Conservation (phyloP, 139 green algal species). For the Micromonas pusilla region DNA sequence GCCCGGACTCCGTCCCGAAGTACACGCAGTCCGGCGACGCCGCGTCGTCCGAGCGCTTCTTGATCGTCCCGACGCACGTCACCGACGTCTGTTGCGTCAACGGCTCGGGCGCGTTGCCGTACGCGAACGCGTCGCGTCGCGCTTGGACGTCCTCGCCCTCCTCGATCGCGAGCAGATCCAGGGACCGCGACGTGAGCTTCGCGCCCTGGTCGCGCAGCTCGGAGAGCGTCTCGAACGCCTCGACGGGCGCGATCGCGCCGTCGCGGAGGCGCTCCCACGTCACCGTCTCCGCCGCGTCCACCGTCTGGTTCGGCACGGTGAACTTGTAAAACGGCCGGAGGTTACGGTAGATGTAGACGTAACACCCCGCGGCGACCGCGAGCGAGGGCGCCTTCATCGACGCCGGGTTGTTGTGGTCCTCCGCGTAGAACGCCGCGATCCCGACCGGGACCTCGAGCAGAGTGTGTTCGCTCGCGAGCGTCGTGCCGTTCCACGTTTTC, state of each 20-base stretch:
- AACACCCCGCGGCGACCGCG: conserved; percentile 50
- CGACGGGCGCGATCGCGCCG: not conserved
- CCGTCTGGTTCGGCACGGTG: conserved; percentile 44
- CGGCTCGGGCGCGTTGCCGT: conserved; percentile 35
- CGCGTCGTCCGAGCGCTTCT: conserved; percentile 35
- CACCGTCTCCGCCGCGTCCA: conserved; percentile 48
- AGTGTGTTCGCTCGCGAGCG: conserved; percentile 48
- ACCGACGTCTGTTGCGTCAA: conserved; percentile 45
- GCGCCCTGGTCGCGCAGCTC: conserved; percentile 6
- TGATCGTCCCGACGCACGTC: conserved; percentile 54
- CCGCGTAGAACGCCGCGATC: conserved; percentile 44
- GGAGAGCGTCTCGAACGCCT: conserved; percentile 20
- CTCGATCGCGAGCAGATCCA: conserved; percentile 25
- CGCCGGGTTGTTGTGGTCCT: conserved; percentile 34
- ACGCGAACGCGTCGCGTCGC: not conserved
- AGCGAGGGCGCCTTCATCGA: conserved; percentile 27
- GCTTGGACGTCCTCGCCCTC: not conserved
- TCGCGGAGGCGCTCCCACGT: conserved; percentile 37
- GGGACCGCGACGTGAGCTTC: conserved; percentile 15
- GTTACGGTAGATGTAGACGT: conserved; percentile 68
- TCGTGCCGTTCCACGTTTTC: conserved; percentile 63
- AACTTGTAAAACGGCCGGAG: conserved; percentile 68
- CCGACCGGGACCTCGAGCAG: conserved; percentile 51
- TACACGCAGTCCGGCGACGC: conserved; percentile 55
- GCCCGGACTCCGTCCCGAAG: conserved; percentile 53